Conservation (phyloP, 768 basidiomycete species). For the Lactarius akahatsu region DNA sequence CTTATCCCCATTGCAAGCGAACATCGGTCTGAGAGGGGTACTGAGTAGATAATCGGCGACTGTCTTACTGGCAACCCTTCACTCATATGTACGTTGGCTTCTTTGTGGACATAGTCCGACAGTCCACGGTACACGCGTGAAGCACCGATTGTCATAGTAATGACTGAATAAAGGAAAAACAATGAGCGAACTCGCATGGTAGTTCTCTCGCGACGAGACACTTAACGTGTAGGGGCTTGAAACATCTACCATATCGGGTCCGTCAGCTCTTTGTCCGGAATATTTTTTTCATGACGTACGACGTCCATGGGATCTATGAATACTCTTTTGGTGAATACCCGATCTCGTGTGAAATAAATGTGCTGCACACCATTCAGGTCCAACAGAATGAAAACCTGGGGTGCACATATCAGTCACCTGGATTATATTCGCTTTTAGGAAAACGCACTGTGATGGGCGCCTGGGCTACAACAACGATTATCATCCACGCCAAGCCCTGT, state of each 20-base stretch:
- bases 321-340: not conserved
- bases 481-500: constrained; percentile 11
- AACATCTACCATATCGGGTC: constrained; percentile 9
- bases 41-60: not conserved
- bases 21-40: not conserved
- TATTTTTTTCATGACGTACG: constrained; percentile 1
- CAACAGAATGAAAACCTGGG: constrained; percentile 5
- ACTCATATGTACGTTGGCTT: not conserved
- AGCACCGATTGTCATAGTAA: constrained; percentile 9
- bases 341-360: not conserved
- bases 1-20: not conserved
- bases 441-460: constrained; percentile 11
- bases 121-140: constrained; percentile 10
- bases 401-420: not conserved
- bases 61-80: not conserved
- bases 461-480: constrained; percentile 1
- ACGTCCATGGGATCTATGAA: constrained; percentile 6
- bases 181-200: not conserved
- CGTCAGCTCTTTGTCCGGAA: not conserved
- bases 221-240: constrained; percentile 2
- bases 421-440: not conserved
- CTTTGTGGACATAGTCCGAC: not conserved
- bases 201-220: not conserved
- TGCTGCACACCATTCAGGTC: constrained; percentile 7
- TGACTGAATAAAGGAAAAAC: not conserved